Evolutionary conservation across 1,284 basidiomycete genomes (phyloP), one percentile per base, ranked within the genome.

Genomic region (Malassezia brasiliensis): DNA sequence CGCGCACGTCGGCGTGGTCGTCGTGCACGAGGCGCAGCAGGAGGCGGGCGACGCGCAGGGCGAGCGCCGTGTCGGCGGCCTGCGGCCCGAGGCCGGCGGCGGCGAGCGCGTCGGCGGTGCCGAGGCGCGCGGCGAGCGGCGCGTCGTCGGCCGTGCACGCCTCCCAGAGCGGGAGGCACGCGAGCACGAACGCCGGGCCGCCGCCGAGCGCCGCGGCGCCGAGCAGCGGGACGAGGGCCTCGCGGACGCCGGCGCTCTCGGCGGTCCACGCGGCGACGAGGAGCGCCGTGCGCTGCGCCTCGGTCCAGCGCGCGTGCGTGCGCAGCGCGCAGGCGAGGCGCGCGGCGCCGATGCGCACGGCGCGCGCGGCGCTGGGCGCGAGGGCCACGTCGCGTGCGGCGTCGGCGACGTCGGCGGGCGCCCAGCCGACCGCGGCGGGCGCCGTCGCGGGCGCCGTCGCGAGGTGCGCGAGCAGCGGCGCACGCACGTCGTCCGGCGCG

Each of bases 191-290:
- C 17, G 5, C 17, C 40, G 15, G 4, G 9, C 32, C 11, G 32
- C 8, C 11, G 32, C 11, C 32, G 32, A 2, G 32, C 11, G 32
- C 32, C 11, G 45, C 42, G 2, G 25, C 32, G 19, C 55, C 57
- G 15, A 56, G 35, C 11, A 55, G 44, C 1, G 67, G 67, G 7
- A 67, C 47, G 5, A 69, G 56, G 19, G 64, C 65, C 44, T 69
- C 64, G 31, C 64, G 56, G 25, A 69, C 37, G 1, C 60, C 57
- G 15, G 60, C 56, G 34, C 55, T 58, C 10, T 54, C 49, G 6
- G 62, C 66, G 28, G 42, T 10, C 15, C 39, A 25, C 3, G 34
- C 35, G 15, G 32, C 22, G 5, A 40, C 30, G 2, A 56, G 36
- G 36, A 56, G 30, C 5, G 22, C 19, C 20, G 38, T 20, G 17